Evolutionary conservation across 2,329 filamentous ascomycete species (phyloP), one percentile per base, ranked within the genome.

Genomic region (Chalaropsis thielavioides): DNA sequence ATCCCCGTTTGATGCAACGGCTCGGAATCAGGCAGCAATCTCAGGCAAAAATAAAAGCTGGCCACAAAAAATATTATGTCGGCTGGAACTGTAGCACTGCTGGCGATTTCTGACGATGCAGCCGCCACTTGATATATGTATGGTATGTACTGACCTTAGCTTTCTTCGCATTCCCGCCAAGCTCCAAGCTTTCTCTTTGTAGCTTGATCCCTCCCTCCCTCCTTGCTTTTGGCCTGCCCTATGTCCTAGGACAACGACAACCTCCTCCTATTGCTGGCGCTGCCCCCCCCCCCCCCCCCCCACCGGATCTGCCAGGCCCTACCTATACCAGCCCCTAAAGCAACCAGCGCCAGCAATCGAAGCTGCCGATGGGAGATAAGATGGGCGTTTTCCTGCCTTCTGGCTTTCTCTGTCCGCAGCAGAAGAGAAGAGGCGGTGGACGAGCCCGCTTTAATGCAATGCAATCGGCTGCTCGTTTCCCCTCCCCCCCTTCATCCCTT

Each of bases 371-470:
- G 31, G 6, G 31, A 31, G 31, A 6, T n/a, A n/a, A n/a, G n/a
- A n/a, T n/a, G 31, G 31, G 3, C 31, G 2, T 49, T 13, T 46
- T 49, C 13, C n/a, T 24, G 44, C 4, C 46, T 13, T 49, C 46
- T 49, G 19, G 22, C 19, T 49, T 49, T 49, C 19, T 22, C 19
- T 11, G n/a, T 19, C 31, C 6, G 31, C 31, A 2, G 31, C 46
- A 49, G 22, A 8, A 22, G 17, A 19, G 41, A 61, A 64, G 17
- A 64, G 38, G 63, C 51, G 63, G 63, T 64, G 58, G 58, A 15
- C 58, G 38, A 35, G 22, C 22, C 24, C 54, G 63, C 63, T 64
- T 64, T 64, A 15, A 19, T 64, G 63, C 63, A 64, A 64, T 64
- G 44, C 51, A 15, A 15, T 43, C 41, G 11, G 41, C 13, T 13